Evolutionary conservation across 2,329 filamentous ascomycete species (phyloP).

Genomic region (Uncinocarpus reesii): DNA sequence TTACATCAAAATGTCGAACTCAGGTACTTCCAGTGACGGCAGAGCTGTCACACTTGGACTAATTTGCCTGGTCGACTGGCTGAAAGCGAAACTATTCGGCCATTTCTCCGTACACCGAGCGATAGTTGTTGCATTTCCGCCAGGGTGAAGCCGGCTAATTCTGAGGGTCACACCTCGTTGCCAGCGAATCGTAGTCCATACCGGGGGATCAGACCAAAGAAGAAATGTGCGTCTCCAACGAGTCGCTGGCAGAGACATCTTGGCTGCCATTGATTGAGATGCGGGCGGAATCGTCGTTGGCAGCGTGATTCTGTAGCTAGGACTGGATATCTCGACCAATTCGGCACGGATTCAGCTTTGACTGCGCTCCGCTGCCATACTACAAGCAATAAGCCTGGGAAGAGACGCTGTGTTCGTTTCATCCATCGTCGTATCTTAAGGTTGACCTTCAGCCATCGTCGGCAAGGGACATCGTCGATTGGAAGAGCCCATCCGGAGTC

Average conservation of each 20-base stretch:
- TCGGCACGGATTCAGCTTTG: no score
- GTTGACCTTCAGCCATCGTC: slow-evolving; percentile 5
- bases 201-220: no score
- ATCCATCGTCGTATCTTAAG: slow-evolving; percentile 6
- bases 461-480: slow-evolving; percentile 2
- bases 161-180: background rate
- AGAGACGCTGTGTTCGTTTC: slow-evolving; percentile 1
- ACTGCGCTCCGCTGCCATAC: no score
- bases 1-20: background rate
- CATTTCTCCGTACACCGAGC: slow-evolving; percentile 4
- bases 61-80: slow-evolving; percentile 1
- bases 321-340: no score
- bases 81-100: background rate
- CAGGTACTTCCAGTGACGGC: no score
- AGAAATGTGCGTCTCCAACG: background rate
- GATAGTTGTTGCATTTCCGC: background rate
- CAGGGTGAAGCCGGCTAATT: slow-evolving; percentile 5
- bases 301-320: no score
- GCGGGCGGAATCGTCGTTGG: no score
- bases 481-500: background rate
- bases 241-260: background rate
- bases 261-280: no score
- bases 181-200: background rate
- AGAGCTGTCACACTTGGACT: slow-evolving; percentile 1
- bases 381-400: no score